Conservation (phyloP, 2,329 filamentous ascomycete genomes). For the Clonostachys solani region DNA sequence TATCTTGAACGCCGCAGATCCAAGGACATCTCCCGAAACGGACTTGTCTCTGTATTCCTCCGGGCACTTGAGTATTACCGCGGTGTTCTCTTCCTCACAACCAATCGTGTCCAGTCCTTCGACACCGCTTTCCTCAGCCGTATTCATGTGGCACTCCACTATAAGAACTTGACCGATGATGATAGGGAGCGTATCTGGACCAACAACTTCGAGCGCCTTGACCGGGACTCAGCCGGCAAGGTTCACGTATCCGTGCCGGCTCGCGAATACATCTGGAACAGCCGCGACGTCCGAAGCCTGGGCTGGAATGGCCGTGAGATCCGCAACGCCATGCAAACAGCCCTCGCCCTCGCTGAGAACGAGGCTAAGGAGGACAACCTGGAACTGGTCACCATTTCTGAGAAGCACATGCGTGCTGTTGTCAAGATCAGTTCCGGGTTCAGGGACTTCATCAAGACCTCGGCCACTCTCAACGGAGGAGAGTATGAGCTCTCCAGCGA, state of each 20-base stretch:
- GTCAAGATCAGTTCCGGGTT: slow-evolving; percentile 26
- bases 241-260: slow-evolving; percentile 30
- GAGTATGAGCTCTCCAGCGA: background rate
- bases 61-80: slow-evolving; percentile 47
- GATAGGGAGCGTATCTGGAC: slow-evolving; percentile 40
- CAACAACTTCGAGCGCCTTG: slow-evolving; percentile 39
- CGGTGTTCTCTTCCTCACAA: slow-evolving; percentile 45
- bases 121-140: slow-evolving; percentile 43
- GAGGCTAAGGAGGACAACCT: slow-evolving; percentile 28
- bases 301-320: slow-evolving; percentile 38
- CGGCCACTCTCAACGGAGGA: background rate
- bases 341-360: slow-evolving; percentile 36
- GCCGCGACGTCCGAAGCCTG: slow-evolving; percentile 26
- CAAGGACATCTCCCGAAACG: slow-evolving; percentile 39
- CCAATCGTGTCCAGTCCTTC: slow-evolving; percentile 41
- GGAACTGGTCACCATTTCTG: slow-evolving; percentile 19
- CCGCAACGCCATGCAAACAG: slow-evolving; percentile 38
- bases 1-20: slow-evolving; percentile 49
- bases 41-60: slow-evolving; percentile 42
- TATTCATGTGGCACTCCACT: slow-evolving; percentile 45
- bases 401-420: slow-evolving; percentile 25
- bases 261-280: slow-evolving; percentile 30
- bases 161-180: slow-evolving; percentile 30
- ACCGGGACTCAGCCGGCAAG: slow-evolving; percentile 29
- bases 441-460: slow-evolving; percentile 13